phyloP scores from a whole-genome alignment of 108 stramenopile genomes.

The Nannochloropsis gaditana region DNA sequence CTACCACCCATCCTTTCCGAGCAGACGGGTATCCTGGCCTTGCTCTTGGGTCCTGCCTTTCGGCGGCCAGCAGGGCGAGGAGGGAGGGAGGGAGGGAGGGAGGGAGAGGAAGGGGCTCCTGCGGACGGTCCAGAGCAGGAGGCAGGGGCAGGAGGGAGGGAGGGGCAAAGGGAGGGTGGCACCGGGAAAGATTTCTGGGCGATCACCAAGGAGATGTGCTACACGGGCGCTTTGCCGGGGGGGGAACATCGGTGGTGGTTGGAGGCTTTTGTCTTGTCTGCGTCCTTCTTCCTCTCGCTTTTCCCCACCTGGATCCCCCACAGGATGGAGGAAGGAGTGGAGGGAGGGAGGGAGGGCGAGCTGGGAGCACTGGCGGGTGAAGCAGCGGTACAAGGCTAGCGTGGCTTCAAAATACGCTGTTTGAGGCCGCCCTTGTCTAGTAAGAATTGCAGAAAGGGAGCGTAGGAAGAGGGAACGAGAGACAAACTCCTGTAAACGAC shows the following conservation, averaged over 20 bases:
- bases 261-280: background rate
- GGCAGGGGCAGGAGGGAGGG: background rate
- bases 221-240: slow-evolving; percentile 2
- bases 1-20: background rate
- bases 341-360: background rate
- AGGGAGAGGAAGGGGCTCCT: background rate
- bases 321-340: background rate
- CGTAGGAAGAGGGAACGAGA: no score
- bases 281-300: background rate
- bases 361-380: background rate
- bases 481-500: no score
- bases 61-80: background rate
- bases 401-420: background rate
- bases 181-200: background rate
- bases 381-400: background rate
- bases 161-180: background rate
- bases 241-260: background rate
- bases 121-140: background rate
- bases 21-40: background rate
- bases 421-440: no score
- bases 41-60: background rate
- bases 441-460: no score
- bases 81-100: background rate
- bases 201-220: background rate
- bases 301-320: background rate